Conservation (phyloP, 2,329 filamentous ascomycete genomes). For the Diaporthe sp. region DNA sequence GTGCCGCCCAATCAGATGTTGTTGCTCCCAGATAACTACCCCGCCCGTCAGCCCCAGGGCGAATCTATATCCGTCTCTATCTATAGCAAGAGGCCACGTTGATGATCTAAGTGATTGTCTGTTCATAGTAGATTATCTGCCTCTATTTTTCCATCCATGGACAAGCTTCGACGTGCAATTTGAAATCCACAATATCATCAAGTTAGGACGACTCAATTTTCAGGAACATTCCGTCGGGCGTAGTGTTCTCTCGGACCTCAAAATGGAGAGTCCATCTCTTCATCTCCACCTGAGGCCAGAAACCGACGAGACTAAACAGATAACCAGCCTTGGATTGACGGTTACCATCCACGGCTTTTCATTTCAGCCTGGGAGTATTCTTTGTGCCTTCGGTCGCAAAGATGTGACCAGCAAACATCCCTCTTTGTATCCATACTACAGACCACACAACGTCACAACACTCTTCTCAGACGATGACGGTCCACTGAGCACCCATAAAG, state of each 20-base stretch:
- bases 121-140: neutral
- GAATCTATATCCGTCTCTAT: too few species aligned
- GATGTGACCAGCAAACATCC: neutral
- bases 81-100: neutral
- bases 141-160: too few species aligned
- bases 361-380: neutral
- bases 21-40: neutral
- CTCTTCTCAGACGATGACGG: neutral
- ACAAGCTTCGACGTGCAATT: neutral
- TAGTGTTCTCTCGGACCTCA: neutral
- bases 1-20: neutral
- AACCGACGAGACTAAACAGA: neutral
- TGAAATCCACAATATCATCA: neutral
- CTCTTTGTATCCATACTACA: neutral
- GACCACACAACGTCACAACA: neutral
- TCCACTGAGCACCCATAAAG: neutral
- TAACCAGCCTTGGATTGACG: neutral
- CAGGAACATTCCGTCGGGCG: neutral
- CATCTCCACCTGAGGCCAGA: conserved; percentile 11
- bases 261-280: neutral
- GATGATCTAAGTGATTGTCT: too few species aligned
- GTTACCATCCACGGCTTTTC: neutral
- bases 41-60: neutral
- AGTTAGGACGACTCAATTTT: too few species aligned
- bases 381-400: conserved; percentile 2